These are phyloP conservation scores for Paraphaeosphaeria sporulosa DNA, from an alignment of 2,329 filamentous ascomycete genomes.

Conservation along the genomic window DNA sequence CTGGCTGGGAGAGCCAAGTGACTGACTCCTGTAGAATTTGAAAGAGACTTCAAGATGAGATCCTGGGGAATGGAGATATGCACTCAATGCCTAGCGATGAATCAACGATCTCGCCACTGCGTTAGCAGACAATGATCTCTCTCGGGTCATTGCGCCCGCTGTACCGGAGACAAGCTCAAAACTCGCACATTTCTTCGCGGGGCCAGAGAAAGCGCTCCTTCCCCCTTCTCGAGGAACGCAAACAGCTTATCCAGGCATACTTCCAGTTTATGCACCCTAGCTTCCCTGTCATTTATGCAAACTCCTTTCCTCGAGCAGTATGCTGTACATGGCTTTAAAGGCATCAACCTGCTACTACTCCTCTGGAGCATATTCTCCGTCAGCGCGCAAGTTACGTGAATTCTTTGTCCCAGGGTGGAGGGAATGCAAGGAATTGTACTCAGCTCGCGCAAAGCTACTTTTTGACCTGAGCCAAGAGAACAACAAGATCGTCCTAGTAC, in stretches of 20 bases:
- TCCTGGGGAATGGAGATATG: not conserved
- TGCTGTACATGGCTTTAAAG: slow-evolving; percentile 31
- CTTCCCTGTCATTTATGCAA: slow-evolving; percentile 47
- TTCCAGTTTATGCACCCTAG: slow-evolving; percentile 51
- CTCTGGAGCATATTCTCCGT: slow-evolving; percentile 53
- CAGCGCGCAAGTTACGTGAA: slow-evolving; percentile 44
- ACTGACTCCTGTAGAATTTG: not conserved
- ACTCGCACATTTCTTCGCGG: slow-evolving; percentile 14
- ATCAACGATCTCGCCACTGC: not conserved
- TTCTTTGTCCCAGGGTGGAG: slow-evolving; percentile 33
- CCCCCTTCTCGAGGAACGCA: slow-evolving; percentile 37
- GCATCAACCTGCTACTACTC: slow-evolving; percentile 48
- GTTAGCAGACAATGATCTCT: not conserved
- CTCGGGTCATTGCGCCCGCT: slow-evolving; percentile 15
- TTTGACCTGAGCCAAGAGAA: slow-evolving; percentile 48
- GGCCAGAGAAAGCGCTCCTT: slow-evolving; percentile 29
- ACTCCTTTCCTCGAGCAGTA: slow-evolving; percentile 39
- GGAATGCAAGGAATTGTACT: slow-evolving; percentile 48
- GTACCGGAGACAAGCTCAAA: slow-evolving; percentile 14
- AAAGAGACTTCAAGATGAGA: not conserved
- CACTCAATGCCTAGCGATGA: not conserved
- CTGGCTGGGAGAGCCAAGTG: too few relatives aligned
- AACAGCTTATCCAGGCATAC: slow-evolving; percentile 45
- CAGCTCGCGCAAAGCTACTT: slow-evolving; percentile 48
- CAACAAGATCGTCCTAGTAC: slow-evolving; percentile 52